These are phyloP conservation scores for Pistacia integerrima DNA, from an alignment of 345 rosid species.

Conservation along the genomic window DNA sequence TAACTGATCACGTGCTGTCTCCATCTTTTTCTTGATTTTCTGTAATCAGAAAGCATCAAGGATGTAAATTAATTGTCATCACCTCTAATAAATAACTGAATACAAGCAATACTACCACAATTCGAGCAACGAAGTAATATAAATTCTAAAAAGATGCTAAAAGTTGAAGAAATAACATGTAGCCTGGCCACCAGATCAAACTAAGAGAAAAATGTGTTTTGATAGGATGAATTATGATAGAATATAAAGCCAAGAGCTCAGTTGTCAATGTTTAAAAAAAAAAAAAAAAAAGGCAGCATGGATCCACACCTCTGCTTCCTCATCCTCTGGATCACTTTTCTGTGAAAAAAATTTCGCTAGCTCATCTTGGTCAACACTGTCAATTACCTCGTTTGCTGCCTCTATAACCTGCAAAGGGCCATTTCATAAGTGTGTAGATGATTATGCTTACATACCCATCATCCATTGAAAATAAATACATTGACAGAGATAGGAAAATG, in stretches of 20 bases:
- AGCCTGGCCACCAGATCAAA: neutral
- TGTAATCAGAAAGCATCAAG: slow-evolving; percentile 18
- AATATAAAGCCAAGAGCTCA: neutral
- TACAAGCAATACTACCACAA: neutral
- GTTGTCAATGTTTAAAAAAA: no score
- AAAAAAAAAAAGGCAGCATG: neutral
- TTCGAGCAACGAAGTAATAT: neutral
- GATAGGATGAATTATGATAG: neutral
- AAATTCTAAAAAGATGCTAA: slow-evolving; percentile 4
- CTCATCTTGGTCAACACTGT: slow-evolving; percentile 79
- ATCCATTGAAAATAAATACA: neutral
- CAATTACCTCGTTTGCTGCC: slow-evolving; percentile 76
- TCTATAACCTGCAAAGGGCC: slow-evolving; percentile 59
- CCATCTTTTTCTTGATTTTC: slow-evolving; percentile 83
- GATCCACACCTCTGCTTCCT: slow-evolving; percentile 73
- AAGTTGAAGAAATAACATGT: neutral
- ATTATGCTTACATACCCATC: neutral
- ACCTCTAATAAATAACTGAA: neutral
- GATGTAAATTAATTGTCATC: neutral
- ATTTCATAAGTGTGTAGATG: slow-evolving; percentile 3
- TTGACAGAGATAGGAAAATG: neutral
- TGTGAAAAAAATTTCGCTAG: slow-evolving; percentile 64
- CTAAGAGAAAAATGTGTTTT: neutral
- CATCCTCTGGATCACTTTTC: slow-evolving; percentile 90
- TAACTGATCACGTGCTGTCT: slow-evolving; percentile 76